phyloP scores from a whole-genome alignment of 148 eudicot species.

The Diospyros kaki region DNA sequence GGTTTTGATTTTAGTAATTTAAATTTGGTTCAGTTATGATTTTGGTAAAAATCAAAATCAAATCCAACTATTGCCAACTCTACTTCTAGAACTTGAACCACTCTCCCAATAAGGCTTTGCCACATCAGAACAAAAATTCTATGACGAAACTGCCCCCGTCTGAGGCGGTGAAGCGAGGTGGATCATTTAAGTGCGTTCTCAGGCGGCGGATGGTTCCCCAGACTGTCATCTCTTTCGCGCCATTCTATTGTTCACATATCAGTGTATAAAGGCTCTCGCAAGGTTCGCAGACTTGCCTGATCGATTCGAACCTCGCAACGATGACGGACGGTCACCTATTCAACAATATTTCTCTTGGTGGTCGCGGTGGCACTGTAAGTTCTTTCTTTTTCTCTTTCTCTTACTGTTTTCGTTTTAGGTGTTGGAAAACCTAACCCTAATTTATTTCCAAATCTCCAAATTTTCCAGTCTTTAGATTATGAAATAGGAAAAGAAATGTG shows the following conservation, averaged over 20 bases:
- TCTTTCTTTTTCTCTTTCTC: neutral
- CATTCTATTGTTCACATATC: neutral
- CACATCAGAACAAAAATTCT: too few species aligned
- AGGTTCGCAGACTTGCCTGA: neutral
- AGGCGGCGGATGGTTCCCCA: neutral
- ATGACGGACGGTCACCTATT: slow-evolving; percentile 85
- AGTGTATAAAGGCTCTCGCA: neutral
- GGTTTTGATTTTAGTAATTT: too few species aligned
- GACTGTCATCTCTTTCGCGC: slow-evolving; percentile 10
- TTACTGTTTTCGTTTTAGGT: neutral
- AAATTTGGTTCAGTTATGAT: too few species aligned
- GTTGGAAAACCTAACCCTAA: slow-evolving; percentile 20
- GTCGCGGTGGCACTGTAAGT: slow-evolving; percentile 90
- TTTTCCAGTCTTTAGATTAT: neutral
- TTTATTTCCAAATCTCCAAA: neutral
- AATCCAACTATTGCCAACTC: too few species aligned
- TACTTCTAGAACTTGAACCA: too few species aligned
- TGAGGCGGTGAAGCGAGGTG: neutral
- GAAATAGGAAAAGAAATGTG: neutral
- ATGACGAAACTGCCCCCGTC: too few species aligned
- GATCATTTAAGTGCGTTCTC: too few species aligned
- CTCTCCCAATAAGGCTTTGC: too few species aligned
- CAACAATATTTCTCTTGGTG: slow-evolving; percentile 84
- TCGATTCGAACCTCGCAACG: slow-evolving; percentile 4
- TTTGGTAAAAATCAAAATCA: too few species aligned